These are phyloP conservation scores for Xylaria sp. DNA, from an alignment of 2,329 filamentous ascomycete genomes.

Conservation along the genomic window DNA sequence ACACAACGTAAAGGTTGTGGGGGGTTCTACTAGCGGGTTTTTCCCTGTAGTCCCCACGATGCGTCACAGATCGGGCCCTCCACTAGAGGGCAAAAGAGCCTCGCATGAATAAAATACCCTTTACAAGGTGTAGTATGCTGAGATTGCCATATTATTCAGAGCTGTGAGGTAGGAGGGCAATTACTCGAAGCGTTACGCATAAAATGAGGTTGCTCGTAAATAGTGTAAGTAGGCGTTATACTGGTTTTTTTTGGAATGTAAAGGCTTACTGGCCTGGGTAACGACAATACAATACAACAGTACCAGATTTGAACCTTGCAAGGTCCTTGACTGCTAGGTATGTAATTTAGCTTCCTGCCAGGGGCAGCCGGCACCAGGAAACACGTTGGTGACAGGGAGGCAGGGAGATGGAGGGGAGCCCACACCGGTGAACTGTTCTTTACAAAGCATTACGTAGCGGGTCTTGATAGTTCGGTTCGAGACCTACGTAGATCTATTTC, in stretches of 20 bases:
- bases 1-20: slow-evolving; percentile 7
- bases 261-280: neutral
- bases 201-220: neutral
- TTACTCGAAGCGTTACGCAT: neutral
- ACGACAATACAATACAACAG: neutral
- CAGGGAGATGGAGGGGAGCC: slow-evolving; percentile 1
- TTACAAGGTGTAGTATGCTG: neutral
- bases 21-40: slow-evolving; percentile 8
- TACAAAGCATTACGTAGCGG: slow-evolving; percentile 19
- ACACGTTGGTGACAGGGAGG: slow-evolving; percentile 20
- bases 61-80: slow-evolving; percentile 28
- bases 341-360: slow-evolving; percentile 12
- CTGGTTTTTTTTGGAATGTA: neutral
- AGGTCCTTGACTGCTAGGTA: slow-evolving; percentile 3
- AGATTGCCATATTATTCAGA: neutral
- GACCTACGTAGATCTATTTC: slow-evolving; percentile 13
- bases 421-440: slow-evolving; percentile 33
- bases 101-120: slow-evolving; percentile 18
- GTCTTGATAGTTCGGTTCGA: slow-evolving; percentile 18
- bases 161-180: neutral
- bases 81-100: slow-evolving; percentile 33
- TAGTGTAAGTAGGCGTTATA: neutral
- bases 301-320: slow-evolving; percentile 15
- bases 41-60: slow-evolving; percentile 28
- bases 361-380: slow-evolving; percentile 31